These are phyloP conservation scores for Veloporphyrellus conicus DNA, from an alignment of 1,284 basidiomycete genomes.

Conservation along the genomic window DNA sequence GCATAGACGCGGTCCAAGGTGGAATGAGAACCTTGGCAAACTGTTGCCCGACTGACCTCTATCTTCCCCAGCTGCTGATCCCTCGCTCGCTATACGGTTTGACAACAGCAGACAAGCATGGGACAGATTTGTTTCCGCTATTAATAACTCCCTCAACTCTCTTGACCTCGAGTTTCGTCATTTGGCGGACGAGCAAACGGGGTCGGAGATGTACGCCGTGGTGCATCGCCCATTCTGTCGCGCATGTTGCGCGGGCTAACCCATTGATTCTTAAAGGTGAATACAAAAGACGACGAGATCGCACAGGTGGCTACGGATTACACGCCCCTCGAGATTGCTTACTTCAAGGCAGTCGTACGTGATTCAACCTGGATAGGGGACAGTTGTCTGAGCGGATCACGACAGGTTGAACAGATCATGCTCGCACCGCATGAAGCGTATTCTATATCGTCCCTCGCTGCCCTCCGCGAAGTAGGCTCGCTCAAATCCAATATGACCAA, in stretches of 20 bases:
- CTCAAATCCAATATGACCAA: constrained; percentile 70
- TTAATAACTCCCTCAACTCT: constrained; percentile 60
- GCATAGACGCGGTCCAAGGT: constrained; percentile 62
- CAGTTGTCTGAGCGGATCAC: constrained; percentile 1
- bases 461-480: constrained; percentile 63
- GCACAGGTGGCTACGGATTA: constrained; percentile 83
- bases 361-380: neutral
- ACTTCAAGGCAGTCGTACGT: constrained; percentile 75
- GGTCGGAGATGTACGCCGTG: constrained; percentile 59
- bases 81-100: constrained; percentile 45
- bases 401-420: constrained; percentile 83
- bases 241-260: neutral
- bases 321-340: constrained; percentile 68
- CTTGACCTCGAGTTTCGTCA: constrained; percentile 69
- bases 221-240: constrained; percentile 38
- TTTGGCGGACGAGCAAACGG: constrained; percentile 59
- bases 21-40: neutral
- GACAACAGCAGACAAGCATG: constrained; percentile 47
- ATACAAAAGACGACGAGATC: constrained; percentile 70
- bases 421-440: constrained; percentile 69
- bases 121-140: constrained; percentile 52
- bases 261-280: constrained; percentile 50
- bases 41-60: constrained; percentile 5
- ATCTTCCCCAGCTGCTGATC: constrained; percentile 44
- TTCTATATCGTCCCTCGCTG: constrained; percentile 71